phyloP scores from a whole-genome alignment of 1,284 basidiomycete species.

The Naganishia liquefaciens region DNA sequence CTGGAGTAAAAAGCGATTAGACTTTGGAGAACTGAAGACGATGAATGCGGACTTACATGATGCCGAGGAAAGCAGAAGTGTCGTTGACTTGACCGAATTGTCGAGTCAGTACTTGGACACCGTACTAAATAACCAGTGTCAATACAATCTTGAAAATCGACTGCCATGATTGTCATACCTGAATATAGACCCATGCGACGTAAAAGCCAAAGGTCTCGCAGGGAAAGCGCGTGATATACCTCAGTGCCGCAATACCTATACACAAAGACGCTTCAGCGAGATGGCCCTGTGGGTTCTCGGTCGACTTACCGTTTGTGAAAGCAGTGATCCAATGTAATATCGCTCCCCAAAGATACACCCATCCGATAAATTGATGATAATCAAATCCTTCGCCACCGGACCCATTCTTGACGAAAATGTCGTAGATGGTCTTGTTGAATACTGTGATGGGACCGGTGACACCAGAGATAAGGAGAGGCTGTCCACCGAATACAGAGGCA shows the following conservation, averaged over 20 bases:
- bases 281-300: background rate
- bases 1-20: constrained; percentile 47
- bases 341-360: constrained; percentile 91
- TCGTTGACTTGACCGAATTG: constrained; percentile 62
- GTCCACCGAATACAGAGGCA: constrained; percentile 86
- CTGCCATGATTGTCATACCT: constrained; percentile 30
- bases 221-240: constrained; percentile 84
- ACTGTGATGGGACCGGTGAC: constrained; percentile 91
- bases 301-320: constrained; percentile 69
- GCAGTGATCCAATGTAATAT: constrained; percentile 89
- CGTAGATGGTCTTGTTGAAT: constrained; percentile 85
- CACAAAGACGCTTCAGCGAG: background rate
- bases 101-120: constrained; percentile 76
- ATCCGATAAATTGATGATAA: constrained; percentile 84
- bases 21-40: no score
- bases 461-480: constrained; percentile 89
- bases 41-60: constrained; percentile 50
- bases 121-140: constrained; percentile 61
- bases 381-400: constrained; percentile 59
- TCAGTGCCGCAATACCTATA: constrained; percentile 58
- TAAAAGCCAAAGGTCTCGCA: constrained; percentile 95
- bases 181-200: constrained; percentile 72
- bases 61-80: constrained; percentile 67
- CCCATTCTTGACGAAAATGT: constrained; percentile 61
- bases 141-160: background rate